These are phyloP conservation scores for Solanum hybrid DNA, from an alignment of 305 asterid genomes.

Conservation along the genomic window DNA sequence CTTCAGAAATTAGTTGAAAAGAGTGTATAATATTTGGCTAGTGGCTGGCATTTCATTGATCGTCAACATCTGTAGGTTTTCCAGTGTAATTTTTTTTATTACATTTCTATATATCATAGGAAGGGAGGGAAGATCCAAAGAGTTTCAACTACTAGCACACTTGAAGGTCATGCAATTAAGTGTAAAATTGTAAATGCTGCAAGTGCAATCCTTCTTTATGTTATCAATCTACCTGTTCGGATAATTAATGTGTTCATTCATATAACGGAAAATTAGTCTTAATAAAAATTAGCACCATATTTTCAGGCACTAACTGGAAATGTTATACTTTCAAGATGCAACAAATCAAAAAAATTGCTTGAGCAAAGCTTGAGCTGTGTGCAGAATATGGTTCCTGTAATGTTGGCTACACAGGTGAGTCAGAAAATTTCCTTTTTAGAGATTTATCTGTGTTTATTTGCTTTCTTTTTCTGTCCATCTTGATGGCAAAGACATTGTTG, in stretches of 20 bases:
- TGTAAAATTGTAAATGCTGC: not conserved
- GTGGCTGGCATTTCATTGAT: not conserved
- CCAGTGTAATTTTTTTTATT: not conserved
- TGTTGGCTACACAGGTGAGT: conserved; percentile 42
- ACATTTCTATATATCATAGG: not conserved
- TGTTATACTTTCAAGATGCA: conserved; percentile 29
- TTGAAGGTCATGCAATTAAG: not conserved
- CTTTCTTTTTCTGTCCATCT: not conserved
- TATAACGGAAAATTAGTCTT: not conserved
- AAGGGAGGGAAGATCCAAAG: not conserved
- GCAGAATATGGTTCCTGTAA: conserved; percentile 35
- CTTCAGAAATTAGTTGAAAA: not conserved
- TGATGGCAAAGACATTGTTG: not conserved
- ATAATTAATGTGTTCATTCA: not conserved
- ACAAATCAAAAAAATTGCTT: conserved; percentile 24
- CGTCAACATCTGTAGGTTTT: not conserved
- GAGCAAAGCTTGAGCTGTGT: conserved; percentile 33
- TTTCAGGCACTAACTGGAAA: conserved; percentile 47
- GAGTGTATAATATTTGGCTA: not conserved
- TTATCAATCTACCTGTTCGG: not conserved
- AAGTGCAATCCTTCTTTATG: not conserved
- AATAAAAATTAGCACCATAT: not conserved
- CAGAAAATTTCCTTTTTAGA: not conserved
- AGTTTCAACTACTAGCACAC: not conserved
- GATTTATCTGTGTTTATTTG: not conserved